A percentile compares a stretch with the other conserved stretches of the same genome.
Conservation (phyloP, 805 yeast species). For the Starmerella stellata region DNA sequence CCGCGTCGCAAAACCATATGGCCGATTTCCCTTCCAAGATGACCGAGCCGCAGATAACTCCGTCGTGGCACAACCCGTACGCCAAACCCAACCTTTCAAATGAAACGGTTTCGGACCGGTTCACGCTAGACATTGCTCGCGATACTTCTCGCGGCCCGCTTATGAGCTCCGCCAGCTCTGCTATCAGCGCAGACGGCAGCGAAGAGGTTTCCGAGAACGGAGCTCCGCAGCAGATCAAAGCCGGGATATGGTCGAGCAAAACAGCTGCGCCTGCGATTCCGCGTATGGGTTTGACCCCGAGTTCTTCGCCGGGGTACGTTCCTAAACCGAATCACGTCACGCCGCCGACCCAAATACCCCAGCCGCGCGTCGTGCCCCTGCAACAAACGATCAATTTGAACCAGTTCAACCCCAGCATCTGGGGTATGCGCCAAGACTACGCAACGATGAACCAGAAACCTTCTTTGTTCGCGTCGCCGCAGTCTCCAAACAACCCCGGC, state of each 20-base stretch:
- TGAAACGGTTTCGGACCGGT: conserved; percentile 1
- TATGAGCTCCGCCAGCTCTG: conserved; percentile 15
- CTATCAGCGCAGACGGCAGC: not conserved
- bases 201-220: conserved; percentile 2
- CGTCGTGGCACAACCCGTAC: conserved; percentile 12
- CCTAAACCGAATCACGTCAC: not conserved
- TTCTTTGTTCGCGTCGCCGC: no score
- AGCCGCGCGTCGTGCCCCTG: conserved; percentile 1
- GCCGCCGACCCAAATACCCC: conserved; percentile 1
- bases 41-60: conserved; percentile 11
- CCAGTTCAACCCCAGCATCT: not conserved
- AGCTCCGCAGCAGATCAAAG: not conserved
- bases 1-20: conserved; percentile 18
- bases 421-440: not conserved
- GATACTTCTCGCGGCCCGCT: conserved; percentile 14
- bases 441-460: no score
- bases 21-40: conserved; percentile 18
- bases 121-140: conserved; percentile 9
- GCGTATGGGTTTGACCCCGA: conserved; percentile 5
- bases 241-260: not conserved
- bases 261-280: conserved; percentile 1
- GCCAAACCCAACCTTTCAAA: conserved; percentile 3
- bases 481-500: no score
- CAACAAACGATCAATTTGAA: not conserved
- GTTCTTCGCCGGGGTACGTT: conserved; percentile 4